Base-by-base conservation (phyloP, 1,139 yeast species). In the Keqinozyma sinolaborantium region DNA sequence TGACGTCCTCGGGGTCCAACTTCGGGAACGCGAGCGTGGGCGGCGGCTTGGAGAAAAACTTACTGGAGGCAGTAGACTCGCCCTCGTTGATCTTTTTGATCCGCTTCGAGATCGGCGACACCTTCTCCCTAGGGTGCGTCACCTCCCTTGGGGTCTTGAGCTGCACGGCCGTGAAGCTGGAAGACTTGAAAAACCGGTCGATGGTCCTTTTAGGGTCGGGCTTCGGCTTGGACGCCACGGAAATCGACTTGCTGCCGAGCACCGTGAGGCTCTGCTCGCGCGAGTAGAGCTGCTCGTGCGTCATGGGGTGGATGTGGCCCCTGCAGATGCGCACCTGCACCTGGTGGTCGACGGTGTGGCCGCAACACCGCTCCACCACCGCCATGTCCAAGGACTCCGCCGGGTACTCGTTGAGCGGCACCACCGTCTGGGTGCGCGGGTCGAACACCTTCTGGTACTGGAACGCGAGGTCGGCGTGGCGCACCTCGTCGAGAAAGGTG, bases 391-490 rank as follows among this genome's bases (percentile, higher is more conserved):
- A 32, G 3, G 40, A 47, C 5, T 53, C 62, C 1, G 55, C 59
- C 0, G 83, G 81, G 21, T 81, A 62, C 5, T 72, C 76, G 44
- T 77, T 77, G 43, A 90, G 64, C 27, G 86, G 76, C 1, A 70
- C 66, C 16, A 88, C 57, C 23, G 47, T 36, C 28, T 68, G 55
- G 1, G 51, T 43, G 2, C 53, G 32, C 0, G 96, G 95, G 50
- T 90, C 77, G 54, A 77, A 92, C 0, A 94, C 97, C 40, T 95
- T 72, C 54, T 88, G 97, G 55, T 68, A 85, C 49, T 75, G 83
- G 54, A 94, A 94, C 9, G 97, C 94, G 32, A 81, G 63, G 42
- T 77, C 73, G 0, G 98, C 98, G 30, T 70, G 66, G 18, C 61
- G 50, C 31, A 78, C 79, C 41, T 83, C 88, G 2, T 69, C 66